Evolutionary conservation across 2,329 filamentous ascomycete genomes (phyloP), one percentile per base, ranked within the genome.

Genomic region (Drechslerella dactyloides): DNA sequence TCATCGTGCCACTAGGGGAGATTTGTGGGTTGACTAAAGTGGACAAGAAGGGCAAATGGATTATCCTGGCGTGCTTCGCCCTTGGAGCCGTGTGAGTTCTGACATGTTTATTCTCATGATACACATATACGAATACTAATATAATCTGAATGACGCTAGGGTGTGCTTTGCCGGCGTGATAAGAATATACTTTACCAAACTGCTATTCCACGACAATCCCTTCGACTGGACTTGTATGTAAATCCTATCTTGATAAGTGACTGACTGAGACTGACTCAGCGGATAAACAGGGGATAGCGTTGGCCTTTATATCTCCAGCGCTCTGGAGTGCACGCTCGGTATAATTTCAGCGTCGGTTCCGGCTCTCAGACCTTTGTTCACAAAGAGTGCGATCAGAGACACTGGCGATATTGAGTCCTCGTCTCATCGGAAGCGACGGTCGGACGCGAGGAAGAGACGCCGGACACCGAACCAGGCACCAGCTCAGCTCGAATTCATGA

Each of bases 181-280:
- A 7, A 66, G 69, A 50, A 65, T 73, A 30, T 64, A 73, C 30
- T 73, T 56, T 33, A 65, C 62, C n/a, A 73, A 73, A 33, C 13
- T 57, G 4, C 40, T 73, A 4, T 66, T 73, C 46, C 69, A 66
- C n/a, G 59, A 64, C 21, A 53, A 48, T 6, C 60, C 54, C 6
- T 60, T 59, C 44, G 66, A 70, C 35, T 70, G 66, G 66, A 64
- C 66, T 13, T 70, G 66, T 70, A 52, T 11, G 66, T 55, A 51
- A 21, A n/a, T 4, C 24, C 50, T 5, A 24, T 10, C 15, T 37
- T n/a, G 1, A 21, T 19, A 17, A 13, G n/a, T 0, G 3, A 17
- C 5, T 30, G 11, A 42, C 21, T 7, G 17, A 51, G 15, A 27
- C 17, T 55, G 13, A 11, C 11, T 42, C 15, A 42, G 11, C n/a